These are phyloP conservation scores for Pichia californica DNA, from an alignment of 805 yeast genomes.

Conservation along the genomic window DNA sequence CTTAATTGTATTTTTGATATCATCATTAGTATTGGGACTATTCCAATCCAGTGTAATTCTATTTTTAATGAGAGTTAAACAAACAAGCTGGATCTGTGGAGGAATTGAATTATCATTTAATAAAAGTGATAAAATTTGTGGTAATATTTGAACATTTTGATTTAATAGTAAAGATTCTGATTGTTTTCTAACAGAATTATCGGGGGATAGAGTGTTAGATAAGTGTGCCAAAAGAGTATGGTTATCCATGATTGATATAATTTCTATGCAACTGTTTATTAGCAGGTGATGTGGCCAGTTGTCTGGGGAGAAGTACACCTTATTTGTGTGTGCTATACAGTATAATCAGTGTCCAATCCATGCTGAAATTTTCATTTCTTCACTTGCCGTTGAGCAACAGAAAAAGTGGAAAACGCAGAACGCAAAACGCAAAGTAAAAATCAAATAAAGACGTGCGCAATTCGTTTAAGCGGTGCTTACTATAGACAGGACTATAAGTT, in stretches of 20 bases:
- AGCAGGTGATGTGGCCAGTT: too few relatives aligned
- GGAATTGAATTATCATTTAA: neutral
- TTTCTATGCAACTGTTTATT: too few relatives aligned
- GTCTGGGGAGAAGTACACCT: too few relatives aligned
- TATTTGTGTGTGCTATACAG: too few relatives aligned
- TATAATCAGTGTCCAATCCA: too few relatives aligned
- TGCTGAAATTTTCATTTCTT: too few relatives aligned
- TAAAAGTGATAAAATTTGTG: neutral
- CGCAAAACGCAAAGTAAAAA: too few relatives aligned
- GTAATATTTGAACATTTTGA: neutral
- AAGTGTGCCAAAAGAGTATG: conserved; percentile 36
- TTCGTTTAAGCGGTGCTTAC: too few relatives aligned
- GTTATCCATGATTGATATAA: neutral
- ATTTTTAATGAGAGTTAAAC: conserved; percentile 6
- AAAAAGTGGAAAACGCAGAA: too few relatives aligned
- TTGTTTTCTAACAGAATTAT: conserved; percentile 34
- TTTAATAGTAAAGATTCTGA: conserved; percentile 32
- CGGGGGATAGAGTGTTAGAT: conserved; percentile 44
- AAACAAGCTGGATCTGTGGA: neutral
- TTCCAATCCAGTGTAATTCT: conserved; percentile 4
- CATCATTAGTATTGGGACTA: neutral
- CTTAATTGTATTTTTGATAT: neutral
- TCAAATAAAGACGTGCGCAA: too few relatives aligned
- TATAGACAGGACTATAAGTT: too few relatives aligned
- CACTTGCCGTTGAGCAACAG: too few relatives aligned